Conservation (phyloP, 2,329 filamentous ascomycete species). For the Phyllosticta capitalensis region DNA sequence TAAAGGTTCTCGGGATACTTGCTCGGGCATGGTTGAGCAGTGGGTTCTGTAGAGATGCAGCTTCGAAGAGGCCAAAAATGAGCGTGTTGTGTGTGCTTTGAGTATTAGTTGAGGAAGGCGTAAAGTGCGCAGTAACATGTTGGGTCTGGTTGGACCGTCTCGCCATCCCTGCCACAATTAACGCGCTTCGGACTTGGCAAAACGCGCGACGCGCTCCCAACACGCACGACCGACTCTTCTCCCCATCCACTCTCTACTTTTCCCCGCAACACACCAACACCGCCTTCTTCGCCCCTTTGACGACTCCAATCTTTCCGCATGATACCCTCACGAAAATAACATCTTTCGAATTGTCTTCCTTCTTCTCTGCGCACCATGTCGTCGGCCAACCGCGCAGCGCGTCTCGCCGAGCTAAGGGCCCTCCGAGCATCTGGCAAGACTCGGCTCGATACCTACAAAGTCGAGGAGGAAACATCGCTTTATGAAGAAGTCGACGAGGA, state of each 20-base stretch:
- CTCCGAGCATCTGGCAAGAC: constrained; percentile 86
- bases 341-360: neutral
- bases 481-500: constrained; percentile 98
- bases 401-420: constrained; percentile 66
- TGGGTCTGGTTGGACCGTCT: constrained; percentile 3
- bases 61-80: neutral
- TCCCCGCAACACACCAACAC: neutral
- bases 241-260: neutral
- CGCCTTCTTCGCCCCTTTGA: neutral
- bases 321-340: neutral
- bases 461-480: constrained; percentile 72
- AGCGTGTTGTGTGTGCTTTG: neutral
- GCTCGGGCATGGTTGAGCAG: constrained; percentile 29
- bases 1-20: constrained; percentile 52
- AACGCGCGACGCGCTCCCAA: constrained; percentile 3
- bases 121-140: neutral
- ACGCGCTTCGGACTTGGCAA: neutral
- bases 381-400: constrained; percentile 12
- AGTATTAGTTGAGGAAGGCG: neutral
- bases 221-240: neutral
- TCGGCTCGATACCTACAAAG: constrained; percentile 74
- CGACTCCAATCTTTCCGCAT: neutral
- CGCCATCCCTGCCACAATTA: neutral
- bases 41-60: constrained; percentile 1
- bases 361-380: constrained; percentile 20